A percentile compares a stretch with the other conserved stretches of the same genome.
These are phyloP conservation scores for Diacronema lutheri DNA, from an alignment of 78 protist species.

Conservation along the genomic window DNA sequence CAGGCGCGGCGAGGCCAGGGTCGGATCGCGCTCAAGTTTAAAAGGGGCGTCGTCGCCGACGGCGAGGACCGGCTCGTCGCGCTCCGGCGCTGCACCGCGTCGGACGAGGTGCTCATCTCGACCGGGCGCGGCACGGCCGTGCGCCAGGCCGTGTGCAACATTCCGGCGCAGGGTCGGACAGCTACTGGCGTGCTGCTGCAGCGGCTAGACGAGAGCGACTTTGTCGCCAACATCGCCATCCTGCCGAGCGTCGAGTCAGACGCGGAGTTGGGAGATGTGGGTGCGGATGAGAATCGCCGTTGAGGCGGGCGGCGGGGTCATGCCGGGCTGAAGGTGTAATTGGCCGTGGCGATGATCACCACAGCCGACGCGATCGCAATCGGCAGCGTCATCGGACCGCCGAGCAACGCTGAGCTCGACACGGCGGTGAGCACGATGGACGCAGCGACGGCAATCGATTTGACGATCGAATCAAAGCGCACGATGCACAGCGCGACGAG, in stretches of 20 bases:
- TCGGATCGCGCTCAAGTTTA: not conserved
- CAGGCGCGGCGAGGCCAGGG: not conserved
- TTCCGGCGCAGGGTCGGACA: not conserved
- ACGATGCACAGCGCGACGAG: no score
- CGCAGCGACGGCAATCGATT: no score
- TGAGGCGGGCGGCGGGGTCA: no score
- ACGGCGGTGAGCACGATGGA: no score
- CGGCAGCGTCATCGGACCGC: no score
- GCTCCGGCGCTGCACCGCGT: not conserved
- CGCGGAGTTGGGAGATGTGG: not conserved
- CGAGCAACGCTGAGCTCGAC: no score
- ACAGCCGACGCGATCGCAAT: no score
- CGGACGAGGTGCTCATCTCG: not conserved
- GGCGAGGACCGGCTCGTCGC: not conserved
- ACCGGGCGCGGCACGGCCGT: not conserved
- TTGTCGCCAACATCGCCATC: not conserved
- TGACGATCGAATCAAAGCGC: no score
- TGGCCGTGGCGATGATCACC: no score
- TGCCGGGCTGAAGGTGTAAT: no score
- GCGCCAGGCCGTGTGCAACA: not conserved
- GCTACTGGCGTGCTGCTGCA: slow-evolving; percentile 9
- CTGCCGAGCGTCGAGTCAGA: not conserved
- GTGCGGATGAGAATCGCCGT: not conserved
- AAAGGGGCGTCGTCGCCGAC: not conserved
- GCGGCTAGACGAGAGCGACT: not conserved